Evolutionary conservation across 441 rosid species (phyloP).

Genomic region (Macaranga tanarius): DNA sequence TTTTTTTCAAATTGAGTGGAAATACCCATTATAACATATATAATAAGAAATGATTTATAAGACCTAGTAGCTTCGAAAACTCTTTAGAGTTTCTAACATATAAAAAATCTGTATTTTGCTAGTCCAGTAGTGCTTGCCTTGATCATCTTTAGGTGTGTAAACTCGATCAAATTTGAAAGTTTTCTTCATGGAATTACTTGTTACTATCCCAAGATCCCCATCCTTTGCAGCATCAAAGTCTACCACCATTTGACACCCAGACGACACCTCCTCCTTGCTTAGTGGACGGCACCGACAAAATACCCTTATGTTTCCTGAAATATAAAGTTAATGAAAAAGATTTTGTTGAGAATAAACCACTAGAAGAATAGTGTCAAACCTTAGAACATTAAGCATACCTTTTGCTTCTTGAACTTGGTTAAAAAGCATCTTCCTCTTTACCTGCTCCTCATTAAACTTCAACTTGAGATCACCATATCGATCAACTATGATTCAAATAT

Average conservation of each 20-base stretch:
- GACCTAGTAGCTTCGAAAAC: too few species aligned
- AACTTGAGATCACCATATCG: slow-evolving; percentile 70
- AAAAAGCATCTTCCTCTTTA: slow-evolving; percentile 68
- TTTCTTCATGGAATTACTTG: slow-evolving; percentile 51
- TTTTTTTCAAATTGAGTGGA: too few species aligned
- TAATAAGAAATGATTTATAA: too few species aligned
- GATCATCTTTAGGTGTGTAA: slow-evolving; percentile 62
- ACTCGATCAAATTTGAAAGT: slow-evolving; percentile 72
- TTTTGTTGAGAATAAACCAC: background rate
- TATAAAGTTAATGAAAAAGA: background rate
- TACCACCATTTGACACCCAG: slow-evolving; percentile 44
- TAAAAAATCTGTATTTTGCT: too few species aligned
- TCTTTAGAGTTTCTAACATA: too few species aligned
- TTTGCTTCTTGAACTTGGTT: slow-evolving; percentile 76
- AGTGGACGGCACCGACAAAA: slow-evolving; percentile 82
- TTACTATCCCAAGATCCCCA: slow-evolving; percentile 66
- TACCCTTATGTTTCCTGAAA: slow-evolving; percentile 72
- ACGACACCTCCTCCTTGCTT: slow-evolving; percentile 54
- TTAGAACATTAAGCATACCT: slow-evolving; percentile 35
- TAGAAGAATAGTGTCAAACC: background rate
- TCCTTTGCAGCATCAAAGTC: slow-evolving; percentile 73
- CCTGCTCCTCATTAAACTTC: slow-evolving; percentile 67
- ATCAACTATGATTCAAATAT: slow-evolving; percentile 45
- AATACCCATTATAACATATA: too few species aligned
- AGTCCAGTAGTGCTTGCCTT: slow-evolving; percentile 43